phyloP scores from a whole-genome alignment of 2,329 filamentous ascomycete species.

The Trichoderma guizhouense region DNA sequence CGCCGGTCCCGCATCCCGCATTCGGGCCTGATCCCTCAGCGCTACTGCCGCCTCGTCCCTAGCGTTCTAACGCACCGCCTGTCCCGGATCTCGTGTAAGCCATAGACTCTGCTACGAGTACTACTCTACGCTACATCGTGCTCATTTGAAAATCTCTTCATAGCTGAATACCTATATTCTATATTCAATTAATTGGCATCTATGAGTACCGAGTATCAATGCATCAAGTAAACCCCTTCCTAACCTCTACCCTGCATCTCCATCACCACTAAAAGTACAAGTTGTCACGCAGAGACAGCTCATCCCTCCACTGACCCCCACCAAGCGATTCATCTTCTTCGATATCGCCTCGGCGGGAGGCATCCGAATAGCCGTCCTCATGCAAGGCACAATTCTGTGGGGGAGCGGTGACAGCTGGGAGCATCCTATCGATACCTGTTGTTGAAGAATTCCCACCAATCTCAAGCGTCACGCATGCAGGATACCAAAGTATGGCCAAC shows the following conservation, averaged over 20 bases:
- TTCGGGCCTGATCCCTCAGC: constrained; percentile 17
- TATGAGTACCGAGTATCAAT: background rate
- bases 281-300: background rate
- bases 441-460: background rate
- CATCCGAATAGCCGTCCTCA: constrained; percentile 9
- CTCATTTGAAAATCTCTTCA: background rate
- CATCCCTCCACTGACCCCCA: constrained; percentile 15
- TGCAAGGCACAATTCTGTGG: constrained; percentile 13
- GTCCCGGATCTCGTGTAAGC: background rate
- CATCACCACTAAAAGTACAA: background rate
- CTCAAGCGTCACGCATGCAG: background rate
- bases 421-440: background rate
- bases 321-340: background rate
- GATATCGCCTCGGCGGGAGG: background rate
- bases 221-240: background rate
- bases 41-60: background rate
- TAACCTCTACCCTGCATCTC: background rate
- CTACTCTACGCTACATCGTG: background rate
- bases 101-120: background rate
- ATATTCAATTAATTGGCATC: background rate
- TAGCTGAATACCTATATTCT: background rate
- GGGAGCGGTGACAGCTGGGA: background rate
- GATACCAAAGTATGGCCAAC: background rate
- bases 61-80: background rate
- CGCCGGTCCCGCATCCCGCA: constrained; percentile 8